Evolutionary conservation across 805 yeast species (phyloP).

Genomic region (Saturnispora serradocipensis): DNA sequence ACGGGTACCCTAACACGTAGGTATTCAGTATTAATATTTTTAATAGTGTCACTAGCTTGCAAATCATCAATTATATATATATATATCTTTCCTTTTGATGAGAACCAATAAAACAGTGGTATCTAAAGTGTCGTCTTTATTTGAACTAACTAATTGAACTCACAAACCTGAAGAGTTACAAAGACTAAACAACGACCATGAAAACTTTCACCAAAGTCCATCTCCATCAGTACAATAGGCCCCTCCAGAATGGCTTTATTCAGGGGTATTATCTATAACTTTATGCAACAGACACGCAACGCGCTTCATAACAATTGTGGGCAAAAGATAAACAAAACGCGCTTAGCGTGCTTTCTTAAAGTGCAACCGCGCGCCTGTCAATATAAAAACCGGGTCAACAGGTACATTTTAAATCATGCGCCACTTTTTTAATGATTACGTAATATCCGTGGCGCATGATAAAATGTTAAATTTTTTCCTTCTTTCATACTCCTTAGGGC

Average conservation of each 20-base stretch:
- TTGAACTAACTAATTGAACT: neutral
- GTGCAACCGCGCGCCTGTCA: neutral
- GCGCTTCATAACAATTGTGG: neutral
- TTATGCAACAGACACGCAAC: neutral
- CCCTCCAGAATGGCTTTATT: neutral
- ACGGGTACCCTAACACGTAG: slow-evolving; percentile 34
- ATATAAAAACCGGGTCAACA: neutral
- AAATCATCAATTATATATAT: neutral
- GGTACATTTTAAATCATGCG: neutral
- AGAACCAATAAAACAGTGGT: neutral
- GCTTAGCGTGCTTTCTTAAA: neutral
- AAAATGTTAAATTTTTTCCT: no score
- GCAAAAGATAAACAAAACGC: neutral
- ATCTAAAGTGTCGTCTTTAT: neutral
- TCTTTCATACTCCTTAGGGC: neutral
- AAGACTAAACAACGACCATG: neutral
- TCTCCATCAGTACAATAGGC: neutral
- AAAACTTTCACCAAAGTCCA: neutral
- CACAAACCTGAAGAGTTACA: neutral
- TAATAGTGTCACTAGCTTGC: neutral
- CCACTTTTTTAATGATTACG: neutral
- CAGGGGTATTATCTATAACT: neutral
- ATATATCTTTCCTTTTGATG: neutral
- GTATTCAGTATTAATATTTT: slow-evolving; percentile 1
- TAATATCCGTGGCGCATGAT: neutral